phyloP scores from a whole-genome alignment of 2,329 filamentous ascomycete genomes.

The Bipolaris bicolor region DNA sequence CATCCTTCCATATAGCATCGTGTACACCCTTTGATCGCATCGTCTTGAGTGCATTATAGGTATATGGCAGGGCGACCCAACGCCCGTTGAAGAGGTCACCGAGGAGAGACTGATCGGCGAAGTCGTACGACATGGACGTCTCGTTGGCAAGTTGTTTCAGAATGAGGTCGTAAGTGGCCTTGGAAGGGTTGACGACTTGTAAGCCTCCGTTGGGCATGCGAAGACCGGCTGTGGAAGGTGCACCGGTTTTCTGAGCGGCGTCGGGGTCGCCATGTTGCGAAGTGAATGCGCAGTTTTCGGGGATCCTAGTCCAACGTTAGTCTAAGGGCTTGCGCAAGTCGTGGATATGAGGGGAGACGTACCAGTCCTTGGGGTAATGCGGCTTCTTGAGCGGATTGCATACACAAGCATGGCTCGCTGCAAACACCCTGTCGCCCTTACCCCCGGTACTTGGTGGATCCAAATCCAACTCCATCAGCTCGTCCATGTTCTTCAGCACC shows the following conservation, averaged over 20 bases:
- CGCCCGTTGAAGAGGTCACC: slow-evolving; percentile 63
- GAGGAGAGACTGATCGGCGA: slow-evolving; percentile 65
- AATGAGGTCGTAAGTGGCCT: slow-evolving; percentile 60
- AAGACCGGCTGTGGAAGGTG: slow-evolving; percentile 58
- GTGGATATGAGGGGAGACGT: slow-evolving; percentile 11
- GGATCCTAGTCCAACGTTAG: slow-evolving; percentile 46
- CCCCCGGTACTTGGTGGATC: slow-evolving; percentile 63
- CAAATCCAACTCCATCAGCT: slow-evolving; percentile 82
- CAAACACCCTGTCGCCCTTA: slow-evolving; percentile 72
- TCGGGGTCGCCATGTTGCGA: slow-evolving; percentile 60
- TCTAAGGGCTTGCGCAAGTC: neutral
- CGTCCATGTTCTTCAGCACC: slow-evolving; percentile 83
- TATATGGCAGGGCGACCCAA: slow-evolving; percentile 65
- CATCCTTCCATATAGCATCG: slow-evolving; percentile 65
- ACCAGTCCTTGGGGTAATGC: slow-evolving; percentile 80
- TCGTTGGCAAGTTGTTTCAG: slow-evolving; percentile 54
- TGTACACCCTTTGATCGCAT: slow-evolving; percentile 63
- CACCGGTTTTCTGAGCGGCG: slow-evolving; percentile 59
- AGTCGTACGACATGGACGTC: slow-evolving; percentile 60
- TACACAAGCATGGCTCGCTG: slow-evolving; percentile 81
- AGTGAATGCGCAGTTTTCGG: slow-evolving; percentile 67
- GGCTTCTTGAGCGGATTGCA: slow-evolving; percentile 81
- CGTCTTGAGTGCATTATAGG: slow-evolving; percentile 68
- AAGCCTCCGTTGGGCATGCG: slow-evolving; percentile 67
- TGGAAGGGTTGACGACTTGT: slow-evolving; percentile 66